Evolutionary conservation across 345 rosid genomes (phyloP).

Genomic region (Cochlearia excelsa): DNA sequence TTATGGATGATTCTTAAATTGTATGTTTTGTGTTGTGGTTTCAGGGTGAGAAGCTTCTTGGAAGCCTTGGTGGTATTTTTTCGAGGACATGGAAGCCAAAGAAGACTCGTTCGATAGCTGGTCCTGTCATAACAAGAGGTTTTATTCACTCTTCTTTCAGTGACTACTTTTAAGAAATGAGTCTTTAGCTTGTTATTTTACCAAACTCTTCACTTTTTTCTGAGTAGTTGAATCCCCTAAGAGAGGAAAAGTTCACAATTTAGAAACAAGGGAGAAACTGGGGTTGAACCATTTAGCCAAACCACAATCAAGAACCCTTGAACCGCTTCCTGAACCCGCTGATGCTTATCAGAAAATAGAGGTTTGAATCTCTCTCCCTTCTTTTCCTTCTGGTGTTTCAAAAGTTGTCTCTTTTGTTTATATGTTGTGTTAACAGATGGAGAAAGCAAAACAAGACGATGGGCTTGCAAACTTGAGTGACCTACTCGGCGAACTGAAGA

Average conservation of each 20-base stretch:
- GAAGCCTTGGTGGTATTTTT: constrained; percentile 84
- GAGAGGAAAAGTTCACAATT: constrained; percentile 51
- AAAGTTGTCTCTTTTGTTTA: not conserved
- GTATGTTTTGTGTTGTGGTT: constrained; percentile 29
- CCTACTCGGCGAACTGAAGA: constrained; percentile 68
- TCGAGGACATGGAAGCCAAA: constrained; percentile 92
- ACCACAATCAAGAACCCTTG: constrained; percentile 37
- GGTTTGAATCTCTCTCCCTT: constrained; percentile 42
- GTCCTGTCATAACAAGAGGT: constrained; percentile 73
- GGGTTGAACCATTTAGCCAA: constrained; percentile 54
- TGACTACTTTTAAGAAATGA: not conserved
- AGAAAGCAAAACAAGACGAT: constrained; percentile 80
- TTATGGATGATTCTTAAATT: not conserved
- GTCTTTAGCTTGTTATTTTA: constrained; percentile 13
- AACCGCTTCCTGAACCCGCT: constrained; percentile 48
- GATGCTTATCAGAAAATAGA: constrained; percentile 68
- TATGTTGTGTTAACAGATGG: constrained; percentile 48
- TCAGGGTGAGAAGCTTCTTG: constrained; percentile 94
- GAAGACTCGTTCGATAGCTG: constrained; percentile 57
- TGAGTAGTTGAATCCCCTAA: constrained; percentile 31
- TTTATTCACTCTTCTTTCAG: constrained; percentile 12
- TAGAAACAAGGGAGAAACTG: constrained; percentile 70
- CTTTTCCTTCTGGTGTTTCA: not conserved
- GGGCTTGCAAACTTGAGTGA: constrained; percentile 63
- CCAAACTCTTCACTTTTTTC: not conserved